These are phyloP conservation scores for Pleurotus salmoneostramineus DNA, from an alignment of 768 basidiomycete species.

Conservation along the genomic window DNA sequence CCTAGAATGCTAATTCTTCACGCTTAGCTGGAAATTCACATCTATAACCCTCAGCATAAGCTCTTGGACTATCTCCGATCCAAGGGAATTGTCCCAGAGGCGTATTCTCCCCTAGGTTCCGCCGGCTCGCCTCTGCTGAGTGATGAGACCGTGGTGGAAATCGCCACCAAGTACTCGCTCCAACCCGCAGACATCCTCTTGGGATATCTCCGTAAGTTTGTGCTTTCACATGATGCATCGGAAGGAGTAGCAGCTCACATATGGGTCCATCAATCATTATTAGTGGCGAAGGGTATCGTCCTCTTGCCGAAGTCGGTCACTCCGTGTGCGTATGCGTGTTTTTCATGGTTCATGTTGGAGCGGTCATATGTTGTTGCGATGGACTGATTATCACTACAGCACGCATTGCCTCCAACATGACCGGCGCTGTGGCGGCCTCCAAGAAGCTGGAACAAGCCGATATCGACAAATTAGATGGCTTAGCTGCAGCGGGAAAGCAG, in stretches of 20 bases:
- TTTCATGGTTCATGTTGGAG: not conserved
- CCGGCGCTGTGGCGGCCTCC: constrained; percentile 43
- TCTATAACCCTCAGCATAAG: constrained; percentile 73
- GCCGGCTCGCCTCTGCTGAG: constrained; percentile 59
- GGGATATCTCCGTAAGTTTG: constrained; percentile 53
- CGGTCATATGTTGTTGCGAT: not conserved
- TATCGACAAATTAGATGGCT: constrained; percentile 50
- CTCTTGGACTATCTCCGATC: constrained; percentile 58
- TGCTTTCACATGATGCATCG: not conserved
- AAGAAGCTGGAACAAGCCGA: constrained; percentile 47
- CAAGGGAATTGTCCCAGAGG: constrained; percentile 68
- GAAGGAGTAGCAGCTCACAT: not conserved
- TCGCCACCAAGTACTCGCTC: constrained; percentile 56
- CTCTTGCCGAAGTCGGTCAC: constrained; percentile 79
- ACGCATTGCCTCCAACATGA: constrained; percentile 60
- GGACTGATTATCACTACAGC: constrained; percentile 12
- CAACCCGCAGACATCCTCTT: constrained; percentile 55
- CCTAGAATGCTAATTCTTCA: not conserved
- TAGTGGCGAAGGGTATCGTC: constrained; percentile 62
- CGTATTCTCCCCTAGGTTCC: constrained; percentile 80
- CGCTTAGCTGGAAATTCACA: constrained; percentile 63
- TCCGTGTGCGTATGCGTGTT: constrained; percentile 18
- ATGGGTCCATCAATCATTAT: constrained; percentile 9
- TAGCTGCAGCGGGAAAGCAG: constrained; percentile 65
- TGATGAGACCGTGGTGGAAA: constrained; percentile 55